Evolutionary conservation across 169 alveolate species (phyloP).

Genomic region (Babesia caballi): DNA sequence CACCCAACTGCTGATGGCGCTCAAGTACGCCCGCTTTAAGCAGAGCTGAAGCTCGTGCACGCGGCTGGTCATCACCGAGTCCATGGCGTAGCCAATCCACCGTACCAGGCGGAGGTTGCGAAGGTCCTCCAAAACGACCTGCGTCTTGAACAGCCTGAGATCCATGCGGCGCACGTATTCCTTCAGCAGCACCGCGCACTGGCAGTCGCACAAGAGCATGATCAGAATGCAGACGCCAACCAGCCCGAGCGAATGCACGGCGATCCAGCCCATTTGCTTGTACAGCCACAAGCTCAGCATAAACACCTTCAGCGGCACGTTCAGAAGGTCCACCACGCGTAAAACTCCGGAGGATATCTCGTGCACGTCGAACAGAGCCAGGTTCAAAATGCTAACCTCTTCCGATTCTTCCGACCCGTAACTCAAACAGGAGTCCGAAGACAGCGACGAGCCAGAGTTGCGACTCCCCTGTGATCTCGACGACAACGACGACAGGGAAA

Average conservation of each 20-base stretch:
- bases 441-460: background rate
- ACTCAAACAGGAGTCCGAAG: background rate
- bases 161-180: constrained; percentile 50
- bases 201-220: constrained; percentile 57
- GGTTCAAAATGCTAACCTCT: constrained; percentile 47
- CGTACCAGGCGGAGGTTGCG: constrained; percentile 36
- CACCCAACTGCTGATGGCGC: constrained; percentile 52
- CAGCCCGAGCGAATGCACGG: constrained; percentile 22
- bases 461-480: background rate
- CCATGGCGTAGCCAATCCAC: constrained; percentile 53
- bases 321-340: constrained; percentile 31
- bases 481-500: no score
- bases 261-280: constrained; percentile 31
- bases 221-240: constrained; percentile 15
- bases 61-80: constrained; percentile 47
- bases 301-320: constrained; percentile 41
- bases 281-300: constrained; percentile 59
- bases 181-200: constrained; percentile 51
- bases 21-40: constrained; percentile 46
- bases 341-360: constrained; percentile 57
- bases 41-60: constrained; percentile 60
- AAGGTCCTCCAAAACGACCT: constrained; percentile 45
- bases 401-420: background rate
- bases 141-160: constrained; percentile 48
- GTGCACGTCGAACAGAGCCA: constrained; percentile 60